Conservation (phyloP, 768 basidiomycete species). For the Panellus pusillus region DNA sequence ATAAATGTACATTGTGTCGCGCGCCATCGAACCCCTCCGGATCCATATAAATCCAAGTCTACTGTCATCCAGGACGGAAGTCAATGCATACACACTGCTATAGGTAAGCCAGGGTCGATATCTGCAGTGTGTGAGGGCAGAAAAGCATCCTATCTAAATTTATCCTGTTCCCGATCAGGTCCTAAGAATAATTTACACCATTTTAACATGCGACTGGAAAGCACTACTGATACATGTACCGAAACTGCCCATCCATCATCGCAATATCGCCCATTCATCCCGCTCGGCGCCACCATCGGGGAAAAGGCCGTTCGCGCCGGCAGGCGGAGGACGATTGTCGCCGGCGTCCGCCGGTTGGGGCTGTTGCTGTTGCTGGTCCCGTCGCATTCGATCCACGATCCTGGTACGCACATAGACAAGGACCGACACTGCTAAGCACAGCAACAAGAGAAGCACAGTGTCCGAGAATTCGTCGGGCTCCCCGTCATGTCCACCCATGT, state of each 20-base stretch:
- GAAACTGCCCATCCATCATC: conserved; percentile 35
- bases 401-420: conserved; percentile 80
- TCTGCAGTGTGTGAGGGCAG: too few species aligned
- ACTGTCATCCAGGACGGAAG: too few species aligned
- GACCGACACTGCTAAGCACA: conserved; percentile 72
- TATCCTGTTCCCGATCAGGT: too few species aligned
- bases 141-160: too few species aligned
- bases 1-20: too few species aligned
- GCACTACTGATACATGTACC: conserved; percentile 14
- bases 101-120: too few species aligned
- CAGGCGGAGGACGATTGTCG: conserved; percentile 18
- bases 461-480: conserved; percentile 73
- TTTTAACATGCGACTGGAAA: conserved; percentile 6
- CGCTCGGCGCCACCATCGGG: conserved; percentile 63
- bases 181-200: conserved; percentile 10
- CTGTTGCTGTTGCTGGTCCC: conserved; percentile 55
- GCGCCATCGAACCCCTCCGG: too few species aligned
- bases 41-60: too few species aligned
- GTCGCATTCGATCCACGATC: conserved; percentile 69
- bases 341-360: conserved; percentile 33
- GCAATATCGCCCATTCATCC: conserved; percentile 64
- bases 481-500: conserved; percentile 74
- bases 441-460: conserved; percentile 72
- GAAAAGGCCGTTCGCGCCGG: conserved; percentile 50
- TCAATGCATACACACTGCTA: too few species aligned